Evolutionary conservation across 257 asterid species (phyloP), one percentile per base, ranked within the genome.

Genomic region (Salvia miltiorrhiza): DNA sequence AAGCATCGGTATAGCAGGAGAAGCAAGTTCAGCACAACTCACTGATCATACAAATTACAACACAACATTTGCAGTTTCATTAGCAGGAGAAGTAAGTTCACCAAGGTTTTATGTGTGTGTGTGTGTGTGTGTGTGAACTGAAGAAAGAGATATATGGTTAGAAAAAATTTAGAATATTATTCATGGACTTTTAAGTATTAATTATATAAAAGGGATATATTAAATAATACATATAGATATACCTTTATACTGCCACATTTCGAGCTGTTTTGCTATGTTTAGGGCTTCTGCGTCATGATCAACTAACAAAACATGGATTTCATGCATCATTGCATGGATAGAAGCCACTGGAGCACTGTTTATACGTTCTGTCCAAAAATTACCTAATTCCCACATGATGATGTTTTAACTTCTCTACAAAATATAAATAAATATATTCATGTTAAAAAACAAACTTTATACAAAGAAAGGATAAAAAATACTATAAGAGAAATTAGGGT

Each of bases 291-390:
- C 13, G 8, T 79, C 84, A 56, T 79, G 82, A 14, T 79, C 87
- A 20, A 82, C 80, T 0, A 82, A 56, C 77, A 82, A 58, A 16
- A 79, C 82, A 68, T 82, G 82, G 63, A 77, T 67, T 44, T 79
- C 77, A 10, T 48, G 71, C 72, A 69, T 24, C 72, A 71, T 67
- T 45, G 62, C 17, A 62, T 33, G 76, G 10, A 43, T 26, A 7
- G 80, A 67, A 19, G 72, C 72, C 78, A 71, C 44, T 39, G 81
- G 60, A 73, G 26, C 56, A 35, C 3, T 20, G 19, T 5, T 70
- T 7, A 58, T 4, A 20, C 30, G 70, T 8, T 70, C 85, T n/a
- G 59, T 1, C 72, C 61, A 55, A 32, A 9, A 10, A 35, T 69
- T 72, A 4, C 67, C 75, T 7, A 23, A 4, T 14, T 54, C 76